These are phyloP conservation scores for Ormosia emarginata DNA, from an alignment of 306 rosid genomes.

Conservation along the genomic window DNA sequence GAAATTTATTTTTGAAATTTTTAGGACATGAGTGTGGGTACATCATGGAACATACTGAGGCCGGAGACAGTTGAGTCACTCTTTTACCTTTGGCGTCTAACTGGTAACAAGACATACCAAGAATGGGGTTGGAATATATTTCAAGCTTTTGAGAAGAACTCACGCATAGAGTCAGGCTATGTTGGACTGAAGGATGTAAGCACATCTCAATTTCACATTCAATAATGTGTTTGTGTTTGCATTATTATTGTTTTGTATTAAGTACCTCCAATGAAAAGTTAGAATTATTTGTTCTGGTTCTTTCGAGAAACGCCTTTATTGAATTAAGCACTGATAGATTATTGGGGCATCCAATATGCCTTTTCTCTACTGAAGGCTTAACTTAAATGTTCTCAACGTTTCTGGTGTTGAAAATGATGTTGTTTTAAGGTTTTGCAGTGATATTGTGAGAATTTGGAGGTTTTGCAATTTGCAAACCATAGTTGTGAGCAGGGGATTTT, in stretches of 20 bases:
- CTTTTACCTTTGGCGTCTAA: slow-evolving; percentile 92
- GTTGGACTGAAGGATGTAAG: slow-evolving; percentile 98
- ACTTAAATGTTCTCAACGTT: not conserved
- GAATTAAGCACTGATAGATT: not conserved
- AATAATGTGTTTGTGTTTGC: slow-evolving; percentile 19
- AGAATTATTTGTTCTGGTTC: not conserved
- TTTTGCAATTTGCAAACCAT: not conserved
- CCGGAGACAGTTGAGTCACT: slow-evolving; percentile 98
- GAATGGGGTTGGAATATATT: slow-evolving; percentile 99
- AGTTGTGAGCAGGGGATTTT: not conserved
- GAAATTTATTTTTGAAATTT: slow-evolving; percentile 12
- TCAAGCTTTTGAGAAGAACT: slow-evolving; percentile 97
- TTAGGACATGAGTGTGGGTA: slow-evolving; percentile 93
- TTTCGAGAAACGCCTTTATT: not conserved
- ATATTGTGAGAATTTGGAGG: not conserved
- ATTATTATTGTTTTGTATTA: not conserved
- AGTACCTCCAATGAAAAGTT: not conserved
- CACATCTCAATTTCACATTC: slow-evolving; percentile 22
- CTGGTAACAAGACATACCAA: slow-evolving; percentile 94
- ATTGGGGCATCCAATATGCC: not conserved
- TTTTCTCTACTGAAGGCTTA: not conserved
- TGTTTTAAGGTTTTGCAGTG: not conserved
- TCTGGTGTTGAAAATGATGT: not conserved
- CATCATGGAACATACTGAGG: slow-evolving; percentile 97
- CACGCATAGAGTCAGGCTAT: slow-evolving; percentile 84